phyloP scores from a whole-genome alignment of 139 green algal species.

The Chlamydomonas urium region DNA sequence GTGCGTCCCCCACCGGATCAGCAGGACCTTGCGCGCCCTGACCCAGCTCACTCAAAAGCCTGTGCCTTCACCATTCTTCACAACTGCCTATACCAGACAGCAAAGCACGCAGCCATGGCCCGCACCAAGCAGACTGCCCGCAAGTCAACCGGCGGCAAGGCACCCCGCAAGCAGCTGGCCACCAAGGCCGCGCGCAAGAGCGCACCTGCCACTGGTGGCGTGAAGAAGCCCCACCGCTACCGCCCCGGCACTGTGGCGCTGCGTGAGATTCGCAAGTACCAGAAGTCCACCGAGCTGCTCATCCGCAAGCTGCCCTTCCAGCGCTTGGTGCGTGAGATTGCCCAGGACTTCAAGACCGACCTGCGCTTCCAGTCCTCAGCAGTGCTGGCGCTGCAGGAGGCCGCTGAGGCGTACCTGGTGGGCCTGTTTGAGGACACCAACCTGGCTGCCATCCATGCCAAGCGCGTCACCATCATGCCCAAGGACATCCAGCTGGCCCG shows the following conservation, averaged over 20 bases:
- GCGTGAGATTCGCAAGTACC: slow-evolving; percentile 70
- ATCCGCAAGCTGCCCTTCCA: slow-evolving; percentile 12
- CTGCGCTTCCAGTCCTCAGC: slow-evolving; percentile 85
- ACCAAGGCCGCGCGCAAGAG: slow-evolving; percentile 90
- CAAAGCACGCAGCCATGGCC: no score
- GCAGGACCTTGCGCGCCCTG: no score
- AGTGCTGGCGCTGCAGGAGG: slow-evolving; percentile 93
- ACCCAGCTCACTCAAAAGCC: no score
- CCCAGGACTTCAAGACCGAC: slow-evolving; percentile 5
- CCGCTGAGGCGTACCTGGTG: slow-evolving; percentile 95
- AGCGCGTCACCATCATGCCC: slow-evolving; percentile 71
- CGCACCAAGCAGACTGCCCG: slow-evolving; percentile 98
- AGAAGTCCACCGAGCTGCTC: slow-evolving; percentile 12
- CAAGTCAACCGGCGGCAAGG: slow-evolving; percentile 94
- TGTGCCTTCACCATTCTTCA: no score
- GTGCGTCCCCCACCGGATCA: no score
- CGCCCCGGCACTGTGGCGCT: slow-evolving; percentile 84
- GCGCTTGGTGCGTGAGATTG: neutral
- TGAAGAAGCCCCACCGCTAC: slow-evolving; percentile 92
- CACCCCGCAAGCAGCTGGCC: slow-evolving; percentile 90
- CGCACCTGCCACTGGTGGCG: slow-evolving; percentile 83
- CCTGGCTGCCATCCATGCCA: slow-evolving; percentile 93
- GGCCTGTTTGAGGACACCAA: slow-evolving; percentile 98
- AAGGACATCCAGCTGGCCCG: slow-evolving; percentile 59
- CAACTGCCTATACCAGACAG: no score